Evolutionary conservation across 352 stramenopile genomes (phyloP).

Genomic region (Pythium dissimile): DNA sequence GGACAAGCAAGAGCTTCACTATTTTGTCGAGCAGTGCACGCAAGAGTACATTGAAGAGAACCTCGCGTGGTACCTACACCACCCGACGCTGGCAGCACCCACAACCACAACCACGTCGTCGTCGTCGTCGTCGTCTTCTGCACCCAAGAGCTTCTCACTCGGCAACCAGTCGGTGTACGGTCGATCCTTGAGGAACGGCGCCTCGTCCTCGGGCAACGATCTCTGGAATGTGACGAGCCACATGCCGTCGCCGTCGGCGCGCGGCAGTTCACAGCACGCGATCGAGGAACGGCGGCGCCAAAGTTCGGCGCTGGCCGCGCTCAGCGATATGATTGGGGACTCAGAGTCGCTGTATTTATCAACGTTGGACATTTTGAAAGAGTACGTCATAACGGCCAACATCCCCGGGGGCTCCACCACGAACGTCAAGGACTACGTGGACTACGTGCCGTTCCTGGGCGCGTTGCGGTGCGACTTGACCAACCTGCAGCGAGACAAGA

Average conservation of each 20-base stretch:
- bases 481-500: slow-evolving; percentile 80
- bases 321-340: slow-evolving; percentile 80
- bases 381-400: slow-evolving; percentile 63
- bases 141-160: slow-evolving; percentile 5
- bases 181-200: slow-evolving; percentile 2
- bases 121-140: neutral
- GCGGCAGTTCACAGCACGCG: slow-evolving; percentile 16
- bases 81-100: slow-evolving; percentile 24
- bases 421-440: slow-evolving; percentile 77
- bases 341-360: slow-evolving; percentile 78
- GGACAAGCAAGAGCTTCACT: slow-evolving; percentile 59
- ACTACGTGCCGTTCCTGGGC: slow-evolving; percentile 80
- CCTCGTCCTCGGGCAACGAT: slow-evolving; percentile 15
- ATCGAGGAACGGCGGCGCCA: slow-evolving; percentile 70
- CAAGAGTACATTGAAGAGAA: slow-evolving; percentile 69
- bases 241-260: slow-evolving; percentile 41
- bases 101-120: slow-evolving; percentile 24
- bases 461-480: slow-evolving; percentile 74
- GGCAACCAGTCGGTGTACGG: neutral
- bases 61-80: slow-evolving; percentile 63
- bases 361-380: slow-evolving; percentile 75
- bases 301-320: slow-evolving; percentile 54
- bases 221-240: slow-evolving; percentile 74
- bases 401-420: slow-evolving; percentile 62
- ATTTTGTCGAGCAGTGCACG: slow-evolving; percentile 73